These are phyloP conservation scores for Hansenula sp. DNA, from an alignment of 1,139 yeast genomes.

Conservation along the genomic window DNA sequence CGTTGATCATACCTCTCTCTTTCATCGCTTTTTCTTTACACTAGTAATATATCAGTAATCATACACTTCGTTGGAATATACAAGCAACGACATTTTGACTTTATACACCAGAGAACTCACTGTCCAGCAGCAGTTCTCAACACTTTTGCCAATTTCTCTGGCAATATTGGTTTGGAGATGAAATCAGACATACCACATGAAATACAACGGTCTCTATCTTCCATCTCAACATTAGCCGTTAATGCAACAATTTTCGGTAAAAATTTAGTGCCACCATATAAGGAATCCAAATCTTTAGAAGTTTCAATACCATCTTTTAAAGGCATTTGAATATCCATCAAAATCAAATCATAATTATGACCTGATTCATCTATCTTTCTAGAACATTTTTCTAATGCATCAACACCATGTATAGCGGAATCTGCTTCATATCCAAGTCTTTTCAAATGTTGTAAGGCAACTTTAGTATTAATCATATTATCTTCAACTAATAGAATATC, in stretches of 20 bases:
- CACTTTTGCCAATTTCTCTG: constrained; percentile 39
- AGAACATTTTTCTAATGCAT: constrained; percentile 85
- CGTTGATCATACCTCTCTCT: no score
- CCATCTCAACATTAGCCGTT: constrained; percentile 57
- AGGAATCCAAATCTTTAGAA: constrained; percentile 75
- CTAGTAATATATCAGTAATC: no score
- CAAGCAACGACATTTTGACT: no score
- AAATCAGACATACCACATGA: constrained; percentile 55
- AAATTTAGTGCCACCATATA: constrained; percentile 31
- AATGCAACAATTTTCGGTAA: constrained; percentile 45
- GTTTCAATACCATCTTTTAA: constrained; percentile 90
- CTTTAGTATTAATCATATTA: constrained; percentile 82
- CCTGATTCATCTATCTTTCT: constrained; percentile 73
- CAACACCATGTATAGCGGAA: constrained; percentile 81
- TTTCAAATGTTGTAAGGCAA: constrained; percentile 66
- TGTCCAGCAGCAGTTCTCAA: constrained; percentile 9
- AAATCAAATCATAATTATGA: constrained; percentile 54
- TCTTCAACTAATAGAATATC: constrained; percentile 88
- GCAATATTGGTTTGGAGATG: constrained; percentile 52
- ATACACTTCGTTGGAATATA: no score
- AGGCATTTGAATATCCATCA: constrained; percentile 93
- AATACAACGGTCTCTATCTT: constrained; percentile 45
- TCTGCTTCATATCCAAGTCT: constrained; percentile 51
- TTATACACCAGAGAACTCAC: background rate
- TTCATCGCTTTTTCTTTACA: no score